Evolutionary conservation across 371 early-diverging fungal genomes (phyloP), one percentile per base, ranked within the genome.

Genomic region (Batrachochytrium dendrobatidis): DNA sequence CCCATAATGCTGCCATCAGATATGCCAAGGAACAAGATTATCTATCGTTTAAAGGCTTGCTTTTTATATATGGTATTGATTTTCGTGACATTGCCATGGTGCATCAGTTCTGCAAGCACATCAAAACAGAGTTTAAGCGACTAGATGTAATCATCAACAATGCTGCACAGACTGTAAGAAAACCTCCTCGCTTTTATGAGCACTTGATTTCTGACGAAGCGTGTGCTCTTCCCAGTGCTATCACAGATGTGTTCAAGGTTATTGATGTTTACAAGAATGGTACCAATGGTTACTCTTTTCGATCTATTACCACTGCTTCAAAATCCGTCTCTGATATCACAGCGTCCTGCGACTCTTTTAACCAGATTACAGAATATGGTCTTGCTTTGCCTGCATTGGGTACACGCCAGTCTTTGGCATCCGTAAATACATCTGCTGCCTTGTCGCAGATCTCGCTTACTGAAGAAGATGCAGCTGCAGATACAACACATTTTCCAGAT

Each of bases 111-210:
- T 63, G 67, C 34, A 55, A 60, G 0, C 69, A 74, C 26, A 48
- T 76, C 25, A 59, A 61, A 25, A 34, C 60, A 17, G 48, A 52
- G 5, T 68, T 63, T 39, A 26, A 50, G 18, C 62, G 72, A 1
- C 61, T 76, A 4, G 74, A 76, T 50, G 74, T 64, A 10, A 62
- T 76, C 61, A 76, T 76, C 60, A 76, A 76, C 65, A 76, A 76
- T 64, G 77, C 77, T 22, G 77, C 77, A 2, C 77, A 76, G 58
- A 76, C 77, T 0, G 74, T 76, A 7, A 66, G 77, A 6, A 71
- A 72, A 48, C 77, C 77, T 17, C 74, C 77, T 1, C 65, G 59
- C 18, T 76, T 72, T 50, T 76, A 74, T 45, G 64, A 67, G 54
- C 77, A 76, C 59, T 35, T 76, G 43, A 65, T 76, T 15, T 39